phyloP scores from a whole-genome alignment of 768 basidiomycete species.

The Lyophyllum decastes region DNA sequence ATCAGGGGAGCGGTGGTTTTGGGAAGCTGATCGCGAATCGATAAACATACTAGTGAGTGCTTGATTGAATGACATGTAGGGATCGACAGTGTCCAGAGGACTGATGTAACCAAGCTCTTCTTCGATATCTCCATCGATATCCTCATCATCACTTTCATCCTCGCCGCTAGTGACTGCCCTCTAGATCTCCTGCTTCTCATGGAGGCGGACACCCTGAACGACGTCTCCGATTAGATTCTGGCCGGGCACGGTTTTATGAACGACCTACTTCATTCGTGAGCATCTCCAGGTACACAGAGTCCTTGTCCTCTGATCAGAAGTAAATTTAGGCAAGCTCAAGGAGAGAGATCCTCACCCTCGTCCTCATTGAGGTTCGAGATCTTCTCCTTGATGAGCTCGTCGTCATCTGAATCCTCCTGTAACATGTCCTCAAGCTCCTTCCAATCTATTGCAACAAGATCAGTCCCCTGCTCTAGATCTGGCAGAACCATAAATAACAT shows the following conservation, averaged over 20 bases:
- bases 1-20: conserved; percentile 70
- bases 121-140: conserved; percentile 60
- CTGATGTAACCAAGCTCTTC: conserved; percentile 89
- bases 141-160: conserved; percentile 49
- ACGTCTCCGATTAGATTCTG: background rate
- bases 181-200: conserved; percentile 62
- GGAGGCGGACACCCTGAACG: conserved; percentile 68
- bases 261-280: conserved; percentile 73
- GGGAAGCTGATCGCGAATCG: conserved; percentile 20
- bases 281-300: conserved; percentile 86
- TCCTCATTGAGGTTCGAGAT: conserved; percentile 68
- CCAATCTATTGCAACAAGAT: conserved; percentile 43
- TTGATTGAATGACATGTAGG: conserved; percentile 76
- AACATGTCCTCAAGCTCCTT: conserved; percentile 58
- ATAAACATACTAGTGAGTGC: conserved; percentile 67
- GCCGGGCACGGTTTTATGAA: background rate
- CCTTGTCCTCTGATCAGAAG: conserved; percentile 69
- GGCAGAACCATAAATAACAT: background rate
- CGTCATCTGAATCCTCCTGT: conserved; percentile 39
- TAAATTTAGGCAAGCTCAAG: conserved; percentile 1
- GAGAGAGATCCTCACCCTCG: conserved; percentile 45
- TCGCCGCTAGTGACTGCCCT: conserved; percentile 52
- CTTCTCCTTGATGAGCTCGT: conserved; percentile 54
- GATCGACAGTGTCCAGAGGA: conserved; percentile 77
- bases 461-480: background rate